phyloP scores from a whole-genome alignment of 2,329 filamentous ascomycete genomes.

The Exophiala sideris region DNA sequence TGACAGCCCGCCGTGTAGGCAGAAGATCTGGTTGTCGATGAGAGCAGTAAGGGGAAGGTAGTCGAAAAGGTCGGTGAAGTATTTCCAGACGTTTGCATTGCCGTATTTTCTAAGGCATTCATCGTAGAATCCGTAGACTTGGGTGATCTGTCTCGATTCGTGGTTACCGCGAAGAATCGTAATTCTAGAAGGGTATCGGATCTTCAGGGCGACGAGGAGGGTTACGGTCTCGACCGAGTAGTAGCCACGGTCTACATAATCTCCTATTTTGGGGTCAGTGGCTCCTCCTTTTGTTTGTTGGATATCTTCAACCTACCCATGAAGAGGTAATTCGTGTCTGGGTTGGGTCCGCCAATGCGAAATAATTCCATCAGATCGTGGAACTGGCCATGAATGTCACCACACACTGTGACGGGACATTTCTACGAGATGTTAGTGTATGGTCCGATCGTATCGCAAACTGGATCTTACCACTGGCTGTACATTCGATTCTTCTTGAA shows the following conservation, averaged over 20 bases:
- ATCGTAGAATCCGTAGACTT: conserved; percentile 99
- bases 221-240: conserved; percentile 99
- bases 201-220: conserved; percentile 92
- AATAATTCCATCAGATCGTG: conserved; percentile 99
- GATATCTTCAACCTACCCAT: conserved; percentile 66
- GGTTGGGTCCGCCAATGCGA: conserved; percentile 96
- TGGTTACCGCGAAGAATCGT: conserved; percentile 98
- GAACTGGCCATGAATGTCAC: conserved; percentile 98
- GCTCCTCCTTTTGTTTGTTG: neutral
- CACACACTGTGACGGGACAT: conserved; percentile 98
- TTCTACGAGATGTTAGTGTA: conserved; percentile 56
- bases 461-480: conserved; percentile 80
- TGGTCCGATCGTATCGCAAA: conserved; percentile 4
- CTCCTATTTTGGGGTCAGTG: conserved; percentile 56
- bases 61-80: conserved; percentile 97
- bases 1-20: conserved; percentile 91
- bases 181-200: conserved; percentile 95
- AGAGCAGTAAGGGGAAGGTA: conserved; percentile 95
- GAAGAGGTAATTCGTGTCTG: conserved; percentile 98
- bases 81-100: conserved; percentile 99
- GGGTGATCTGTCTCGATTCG: conserved; percentile 97
- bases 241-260: conserved; percentile 98
- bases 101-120: conserved; percentile 98
- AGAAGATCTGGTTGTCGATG: conserved; percentile 99
- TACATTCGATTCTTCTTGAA: conserved; percentile 97